phyloP scores from a whole-genome alignment of 2,329 filamentous ascomycete genomes.

The Plectosphaerella plurivora region DNA sequence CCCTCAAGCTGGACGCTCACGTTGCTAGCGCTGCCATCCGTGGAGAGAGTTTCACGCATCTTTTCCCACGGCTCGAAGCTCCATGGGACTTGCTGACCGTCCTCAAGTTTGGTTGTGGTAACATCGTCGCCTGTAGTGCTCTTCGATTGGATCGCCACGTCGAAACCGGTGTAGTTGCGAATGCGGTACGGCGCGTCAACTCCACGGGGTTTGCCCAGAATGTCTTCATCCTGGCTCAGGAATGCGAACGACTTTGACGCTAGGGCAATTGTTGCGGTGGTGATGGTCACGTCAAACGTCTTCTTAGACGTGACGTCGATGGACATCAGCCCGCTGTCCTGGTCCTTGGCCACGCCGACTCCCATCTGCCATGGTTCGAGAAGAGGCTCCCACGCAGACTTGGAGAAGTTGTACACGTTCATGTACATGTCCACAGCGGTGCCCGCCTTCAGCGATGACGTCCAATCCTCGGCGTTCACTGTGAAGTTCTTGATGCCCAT shows the following conservation, averaged over 20 bases:
- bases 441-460: constrained; percentile 78
- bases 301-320: constrained; percentile 87
- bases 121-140: constrained; percentile 61
- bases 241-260: constrained; percentile 92
- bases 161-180: constrained; percentile 93
- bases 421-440: constrained; percentile 89
- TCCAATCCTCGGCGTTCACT: constrained; percentile 85
- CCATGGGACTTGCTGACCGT: constrained; percentile 92
- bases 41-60: constrained; percentile 86
- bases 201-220: constrained; percentile 87
- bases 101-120: constrained; percentile 71
- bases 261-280: constrained; percentile 87
- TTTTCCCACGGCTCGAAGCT: constrained; percentile 95
- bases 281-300: constrained; percentile 86
- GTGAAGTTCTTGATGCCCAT: constrained; percentile 89
- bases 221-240: constrained; percentile 81
- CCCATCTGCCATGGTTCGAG: constrained; percentile 97
- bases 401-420: constrained; percentile 98
- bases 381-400: constrained; percentile 95
- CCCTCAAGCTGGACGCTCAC: constrained; percentile 84
- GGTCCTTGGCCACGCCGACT: constrained; percentile 77
- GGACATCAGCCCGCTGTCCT: constrained; percentile 69
- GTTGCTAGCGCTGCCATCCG: constrained; percentile 73
- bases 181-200: constrained; percentile 91
- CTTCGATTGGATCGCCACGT: constrained; percentile 78